Evolutionary conservation across 768 basidiomycete species (phyloP), one percentile per base, ranked within the genome.

Genomic region (Rhizopogon salebrosus): DNA sequence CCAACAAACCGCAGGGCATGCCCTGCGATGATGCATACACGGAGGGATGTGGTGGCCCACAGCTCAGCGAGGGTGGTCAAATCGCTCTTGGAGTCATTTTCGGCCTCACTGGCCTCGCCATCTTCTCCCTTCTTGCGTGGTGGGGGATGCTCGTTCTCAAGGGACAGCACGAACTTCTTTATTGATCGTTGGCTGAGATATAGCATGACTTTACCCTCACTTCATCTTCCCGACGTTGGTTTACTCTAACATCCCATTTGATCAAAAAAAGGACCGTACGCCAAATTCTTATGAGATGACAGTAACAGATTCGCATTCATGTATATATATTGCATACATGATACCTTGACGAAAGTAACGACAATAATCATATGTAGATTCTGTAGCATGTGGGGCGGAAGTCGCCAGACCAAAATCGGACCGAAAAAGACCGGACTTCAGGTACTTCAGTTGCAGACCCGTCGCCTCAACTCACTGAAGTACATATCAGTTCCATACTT

Each of bases 11-110:
- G 0, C 64, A 70, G 6, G 91, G 89, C 31, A 67, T 73, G 54
- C 94, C 92, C 2, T 95, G 93, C 64, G 93, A 95, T 58, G 75
- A 76, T 35, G 92, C 78, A 14, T 80, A 89, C 62, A 64, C 67
- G 20, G 68, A 73, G 10, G 80, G 79, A 4, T 87, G 84, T 57
- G 59, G 65, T 52, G 68, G 71, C 5, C 74, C 76, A 6, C 72
- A 73, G 22, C 74, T 94, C n/a, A 79, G 81, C 57, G 78, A 64
- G 53, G 76, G 73, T 26, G 84, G 71, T 4, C 81, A 80, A 62
- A 83, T 92, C 49, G 90, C 83, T 0, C 79, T 95, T 67, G 90
- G 79, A 0, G 76, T 84, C 29, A 69, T 84, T 18, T 70, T 92
- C 40, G 75, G 79, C 18, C 70, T 85, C 20, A 82, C 85, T 11